These are phyloP conservation scores for Suillus variegatus DNA, from an alignment of 768 basidiomycete species.

Conservation along the genomic window DNA sequence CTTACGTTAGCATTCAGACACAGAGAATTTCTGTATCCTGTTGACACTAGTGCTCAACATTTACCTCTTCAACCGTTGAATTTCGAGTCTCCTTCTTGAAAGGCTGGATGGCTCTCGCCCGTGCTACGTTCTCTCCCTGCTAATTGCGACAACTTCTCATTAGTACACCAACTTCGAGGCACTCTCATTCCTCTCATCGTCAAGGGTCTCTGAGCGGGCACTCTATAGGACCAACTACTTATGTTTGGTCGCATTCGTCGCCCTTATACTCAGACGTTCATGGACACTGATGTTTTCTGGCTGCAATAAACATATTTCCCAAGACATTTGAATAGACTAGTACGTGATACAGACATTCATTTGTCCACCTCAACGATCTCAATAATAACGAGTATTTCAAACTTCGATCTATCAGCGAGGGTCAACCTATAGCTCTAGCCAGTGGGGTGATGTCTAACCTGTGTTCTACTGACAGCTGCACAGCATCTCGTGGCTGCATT, in stretches of 20 bases:
- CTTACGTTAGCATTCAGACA: no score
- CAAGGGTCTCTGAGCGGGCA: constrained; percentile 90
- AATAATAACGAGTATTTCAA: background rate
- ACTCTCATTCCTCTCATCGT: constrained; percentile 86
- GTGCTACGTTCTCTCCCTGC: no score
- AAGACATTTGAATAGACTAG: background rate
- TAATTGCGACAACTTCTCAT: constrained; percentile 9
- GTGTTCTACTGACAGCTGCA: background rate
- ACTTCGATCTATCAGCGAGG: background rate
- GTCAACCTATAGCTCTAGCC: background rate
- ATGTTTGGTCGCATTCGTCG: constrained; percentile 7
- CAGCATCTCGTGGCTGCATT: background rate
- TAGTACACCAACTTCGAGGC: constrained; percentile 88
- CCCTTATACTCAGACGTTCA: constrained; percentile 13
- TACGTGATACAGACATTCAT: background rate
- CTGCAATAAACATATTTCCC: constrained; percentile 16
- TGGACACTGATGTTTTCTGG: constrained; percentile 16
- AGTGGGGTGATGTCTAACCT: background rate
- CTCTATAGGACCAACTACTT: constrained; percentile 75
- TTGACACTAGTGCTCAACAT: no score
- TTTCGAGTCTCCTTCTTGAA: no score
- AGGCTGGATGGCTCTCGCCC: no score
- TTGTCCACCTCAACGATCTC: background rate
- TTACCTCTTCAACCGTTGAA: no score
- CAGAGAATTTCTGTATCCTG: no score